Percentiles rank a stretch among this genome's conserved stretches.
Evolutionary conservation across 2,329 filamentous ascomycete species (phyloP).

Genomic region (Fusarium hostae): DNA sequence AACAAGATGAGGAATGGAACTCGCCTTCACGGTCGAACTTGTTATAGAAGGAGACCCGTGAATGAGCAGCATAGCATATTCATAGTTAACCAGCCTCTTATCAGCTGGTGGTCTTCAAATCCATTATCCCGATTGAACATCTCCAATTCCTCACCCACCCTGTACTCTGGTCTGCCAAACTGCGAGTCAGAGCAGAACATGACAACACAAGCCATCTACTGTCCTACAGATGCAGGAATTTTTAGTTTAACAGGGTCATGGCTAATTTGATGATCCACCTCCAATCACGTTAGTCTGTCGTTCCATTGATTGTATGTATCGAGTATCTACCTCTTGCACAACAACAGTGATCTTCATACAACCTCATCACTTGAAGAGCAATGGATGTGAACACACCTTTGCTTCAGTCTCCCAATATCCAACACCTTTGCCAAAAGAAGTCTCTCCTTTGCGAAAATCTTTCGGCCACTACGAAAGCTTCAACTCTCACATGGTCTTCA

Average conservation of each 20-base stretch:
- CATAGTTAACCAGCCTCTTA: conserved; percentile 10
- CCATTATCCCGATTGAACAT: neutral
- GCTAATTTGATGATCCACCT: conserved; percentile 41
- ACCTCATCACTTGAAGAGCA: neutral
- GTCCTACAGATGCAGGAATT: conserved; percentile 28
- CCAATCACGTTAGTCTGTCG: conserved; percentile 2
- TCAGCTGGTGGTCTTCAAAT: neutral
- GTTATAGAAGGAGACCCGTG: neutral
- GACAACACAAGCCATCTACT: conserved; percentile 4
- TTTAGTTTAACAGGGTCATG: conserved; percentile 21
- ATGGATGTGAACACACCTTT: neutral
- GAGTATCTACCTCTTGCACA: neutral
- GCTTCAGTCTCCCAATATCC: neutral
- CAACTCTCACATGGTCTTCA: conserved; percentile 22
- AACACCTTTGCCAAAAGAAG: neutral
- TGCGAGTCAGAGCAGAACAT: conserved; percentile 33
- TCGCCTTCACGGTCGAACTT: neutral
- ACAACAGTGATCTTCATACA: neutral
- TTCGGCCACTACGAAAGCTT: conserved; percentile 16
- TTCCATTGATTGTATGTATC: neutral
- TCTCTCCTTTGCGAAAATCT: neutral
- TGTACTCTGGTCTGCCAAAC: conserved; percentile 4
- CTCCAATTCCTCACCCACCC: conserved; percentile 2
- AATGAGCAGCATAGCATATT: conserved; percentile 1
- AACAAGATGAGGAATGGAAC: neutral